Conservation (phyloP, 192 early-diverging fungal species). For the Linnemannia hyalina region DNA sequence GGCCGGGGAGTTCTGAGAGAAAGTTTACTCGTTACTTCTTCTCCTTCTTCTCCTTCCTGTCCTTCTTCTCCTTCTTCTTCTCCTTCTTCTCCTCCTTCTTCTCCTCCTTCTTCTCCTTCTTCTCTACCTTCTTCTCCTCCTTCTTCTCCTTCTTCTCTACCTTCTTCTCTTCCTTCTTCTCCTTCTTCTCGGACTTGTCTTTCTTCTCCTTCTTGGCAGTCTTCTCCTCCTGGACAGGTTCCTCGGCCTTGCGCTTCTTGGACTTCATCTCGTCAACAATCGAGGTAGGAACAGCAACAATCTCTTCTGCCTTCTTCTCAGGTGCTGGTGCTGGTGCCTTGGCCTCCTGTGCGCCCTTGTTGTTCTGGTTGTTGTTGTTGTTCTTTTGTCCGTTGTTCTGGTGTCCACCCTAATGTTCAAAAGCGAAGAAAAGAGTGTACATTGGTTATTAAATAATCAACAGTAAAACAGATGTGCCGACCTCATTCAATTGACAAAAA, state of each 20-base stretch:
- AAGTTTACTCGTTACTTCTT: not conserved
- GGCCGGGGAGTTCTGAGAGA: too few species aligned
- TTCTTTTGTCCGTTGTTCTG: conserved; percentile 57
- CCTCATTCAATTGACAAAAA: not conserved
- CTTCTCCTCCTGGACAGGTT: conserved; percentile 32
- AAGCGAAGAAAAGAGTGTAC: not conserved
- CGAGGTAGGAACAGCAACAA: conserved; percentile 39
- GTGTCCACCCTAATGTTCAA: conserved; percentile 31
- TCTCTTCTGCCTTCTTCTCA: conserved; percentile 6
- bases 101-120: conserved; percentile 47
- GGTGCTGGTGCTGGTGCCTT: not conserved
- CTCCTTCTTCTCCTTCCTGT: conserved; percentile 45
- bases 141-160: conserved; percentile 27
- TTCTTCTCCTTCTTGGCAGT: conserved; percentile 27
- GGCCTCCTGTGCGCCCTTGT: conserved; percentile 13
- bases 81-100: conserved; percentile 23
- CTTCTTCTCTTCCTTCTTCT: conserved; percentile 27
- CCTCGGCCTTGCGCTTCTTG: conserved; percentile 55
- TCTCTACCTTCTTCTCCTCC: conserved; percentile 36
- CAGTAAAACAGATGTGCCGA: not conserved
- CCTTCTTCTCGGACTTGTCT: conserved; percentile 42
- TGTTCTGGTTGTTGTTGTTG: conserved; percentile 31
- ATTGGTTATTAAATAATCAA: not conserved
- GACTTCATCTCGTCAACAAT: conserved; percentile 60
- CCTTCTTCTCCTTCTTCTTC: conserved; percentile 33